A percentile compares a stretch with the other conserved stretches of the same genome.
phyloP scores from a whole-genome alignment of 140 eudicot species.

The Ambrosia hybrid region DNA sequence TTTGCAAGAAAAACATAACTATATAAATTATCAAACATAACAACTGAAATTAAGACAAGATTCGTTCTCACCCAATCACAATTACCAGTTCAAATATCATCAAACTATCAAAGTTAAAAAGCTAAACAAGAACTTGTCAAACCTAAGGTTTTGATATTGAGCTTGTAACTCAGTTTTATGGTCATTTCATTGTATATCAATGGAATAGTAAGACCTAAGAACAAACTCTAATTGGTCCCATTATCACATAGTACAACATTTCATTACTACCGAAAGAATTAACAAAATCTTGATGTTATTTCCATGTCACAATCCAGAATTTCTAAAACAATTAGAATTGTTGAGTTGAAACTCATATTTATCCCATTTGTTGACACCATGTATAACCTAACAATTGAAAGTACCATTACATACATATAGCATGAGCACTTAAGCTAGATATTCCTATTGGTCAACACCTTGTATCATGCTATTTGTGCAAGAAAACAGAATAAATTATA shows the following conservation, averaged over 20 bases:
- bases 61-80: background rate
- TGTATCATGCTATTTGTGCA: too few relatives aligned
- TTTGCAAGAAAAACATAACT: background rate
- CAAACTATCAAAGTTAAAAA: background rate
- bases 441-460: too few relatives aligned
- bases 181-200: background rate
- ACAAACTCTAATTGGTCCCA: conserved; percentile 2
- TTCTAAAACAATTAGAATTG: too few relatives aligned
- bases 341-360: too few relatives aligned
- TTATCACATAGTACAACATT: background rate
- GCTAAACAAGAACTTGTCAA: background rate
- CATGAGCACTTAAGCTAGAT: too few relatives aligned
- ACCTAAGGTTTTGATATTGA: background rate
- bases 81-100: background rate
- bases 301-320: background rate
- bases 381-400: too few relatives aligned
- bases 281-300: conserved; percentile 5
- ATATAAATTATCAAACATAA: background rate
- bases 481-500: too few relatives aligned
- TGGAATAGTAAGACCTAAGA: background rate
- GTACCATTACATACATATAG: too few relatives aligned
- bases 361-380: too few relatives aligned
- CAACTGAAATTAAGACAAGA: background rate
- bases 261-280: background rate
- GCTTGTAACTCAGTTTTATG: too few relatives aligned